Evolutionary conservation across 805 yeast genomes (phyloP), one percentile per base, ranked within the genome.

Genomic region (Wickerhamiella vanderwaltii): DNA sequence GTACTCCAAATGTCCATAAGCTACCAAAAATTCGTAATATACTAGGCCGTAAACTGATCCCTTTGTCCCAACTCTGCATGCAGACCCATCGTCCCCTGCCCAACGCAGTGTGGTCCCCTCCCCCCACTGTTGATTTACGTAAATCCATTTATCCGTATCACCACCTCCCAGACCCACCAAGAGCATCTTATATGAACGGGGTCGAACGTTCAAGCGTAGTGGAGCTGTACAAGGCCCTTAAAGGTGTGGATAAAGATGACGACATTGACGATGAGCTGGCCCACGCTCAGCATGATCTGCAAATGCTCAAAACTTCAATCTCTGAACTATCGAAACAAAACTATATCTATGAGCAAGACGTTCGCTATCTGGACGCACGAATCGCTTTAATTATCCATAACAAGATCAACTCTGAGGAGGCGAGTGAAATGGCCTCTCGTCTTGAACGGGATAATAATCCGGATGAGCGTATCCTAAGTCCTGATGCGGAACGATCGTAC

Each of bases 311-410:
- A 43, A 46, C 58, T 3, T 44, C 51, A 29, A 62, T 62, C 28
- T 56, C 64, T 13, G 58, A 57, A 31, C 62, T 54, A 46, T 55
- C 62, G 29, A 61, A 60, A 45, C 49, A 47, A 28, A 63, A 62
- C 46, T 62, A 61, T 39, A 47, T 59, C 39, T 52, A 60, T 38
- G 66, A 63, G 42, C 56, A 55, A 43, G 65, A 63, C 39, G 63
- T 62, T 31, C 52, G 64, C 34, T 60, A 56, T 37, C 51, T 62
- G 25, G 66, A 62, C 46, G 46, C 59, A 12, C 57, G 66, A 15
- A 62, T 62, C 28, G 65, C 65, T 11, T 52, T 60, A 40, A 53
- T 62, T 17, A 62, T 62, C 32, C 65, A 61, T 35, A 59, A 61
- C 50, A 59, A 57, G 34, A 57, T 61, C 52, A 60, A 59, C 13